These are phyloP conservation scores for Aleurites moluccanus DNA, from an alignment of 441 rosid species.

Conservation along the genomic window DNA sequence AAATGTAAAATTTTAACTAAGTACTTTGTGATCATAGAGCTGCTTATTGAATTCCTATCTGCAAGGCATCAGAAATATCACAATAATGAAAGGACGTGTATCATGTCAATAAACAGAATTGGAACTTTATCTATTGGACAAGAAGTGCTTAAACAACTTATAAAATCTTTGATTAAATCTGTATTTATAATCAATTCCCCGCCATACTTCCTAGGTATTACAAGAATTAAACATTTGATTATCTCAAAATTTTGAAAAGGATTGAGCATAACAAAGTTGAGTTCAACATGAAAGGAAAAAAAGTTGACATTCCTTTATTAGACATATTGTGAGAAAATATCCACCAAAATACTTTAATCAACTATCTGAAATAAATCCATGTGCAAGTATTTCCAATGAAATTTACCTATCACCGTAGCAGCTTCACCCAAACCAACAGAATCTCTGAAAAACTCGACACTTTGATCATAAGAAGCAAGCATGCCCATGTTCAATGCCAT, in stretches of 20 bases:
- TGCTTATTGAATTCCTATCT: background rate
- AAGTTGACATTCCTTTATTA: background rate
- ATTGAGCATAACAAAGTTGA: background rate
- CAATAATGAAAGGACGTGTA: background rate
- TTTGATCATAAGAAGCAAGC: slow-evolving; percentile 99
- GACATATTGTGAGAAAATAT: background rate
- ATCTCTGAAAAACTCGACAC: slow-evolving; percentile 86
- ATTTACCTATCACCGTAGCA: slow-evolving; percentile 72
- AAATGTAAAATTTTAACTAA: too few species aligned
- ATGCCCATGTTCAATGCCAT: slow-evolving; percentile 99
- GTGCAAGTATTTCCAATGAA: background rate
- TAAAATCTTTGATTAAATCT: background rate
- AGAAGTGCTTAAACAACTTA: too few species aligned
- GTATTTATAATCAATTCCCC: background rate
- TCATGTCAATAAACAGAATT: background rate
- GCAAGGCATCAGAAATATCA: background rate
- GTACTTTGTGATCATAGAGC: too few species aligned
- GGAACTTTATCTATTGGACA: background rate
- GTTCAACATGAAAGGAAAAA: background rate
- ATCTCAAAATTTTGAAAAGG: background rate
- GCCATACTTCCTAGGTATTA: background rate
- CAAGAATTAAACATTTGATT: too few species aligned
- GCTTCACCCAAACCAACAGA: slow-evolving; percentile 70
- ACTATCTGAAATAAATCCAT: background rate
- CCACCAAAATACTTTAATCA: background rate